Percentiles rank a stretch among this genome's conserved stretches.
Conservation (phyloP, 1,284 basidiomycete species). For the Trichosporon faecale region DNA sequence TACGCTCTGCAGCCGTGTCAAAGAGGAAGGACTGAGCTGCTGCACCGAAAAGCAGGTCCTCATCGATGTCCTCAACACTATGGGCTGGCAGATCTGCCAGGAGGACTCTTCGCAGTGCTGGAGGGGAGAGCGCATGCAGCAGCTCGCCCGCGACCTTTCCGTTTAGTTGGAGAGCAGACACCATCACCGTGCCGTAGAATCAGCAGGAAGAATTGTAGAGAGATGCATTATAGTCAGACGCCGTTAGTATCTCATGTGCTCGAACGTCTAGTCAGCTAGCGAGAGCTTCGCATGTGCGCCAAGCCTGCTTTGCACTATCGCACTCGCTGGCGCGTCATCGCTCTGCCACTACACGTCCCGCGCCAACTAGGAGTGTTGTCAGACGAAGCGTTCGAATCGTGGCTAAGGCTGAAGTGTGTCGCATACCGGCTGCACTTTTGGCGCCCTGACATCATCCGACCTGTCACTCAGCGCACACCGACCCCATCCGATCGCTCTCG, state of each 20-base stretch:
- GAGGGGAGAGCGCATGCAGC: not conserved
- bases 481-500: not conserved
- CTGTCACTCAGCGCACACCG: not conserved
- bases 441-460: constrained; percentile 5
- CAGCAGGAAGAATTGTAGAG: too few relatives aligned
- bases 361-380: not conserved
- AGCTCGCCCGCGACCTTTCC: not conserved
- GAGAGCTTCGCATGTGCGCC: too few relatives aligned
- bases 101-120: not conserved
- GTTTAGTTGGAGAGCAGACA: too few relatives aligned
- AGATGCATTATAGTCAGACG: too few relatives aligned
- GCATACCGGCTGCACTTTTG: not conserved
- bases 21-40: not conserved
- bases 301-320: too few relatives aligned
- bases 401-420: not conserved
- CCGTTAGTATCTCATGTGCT: too few relatives aligned
- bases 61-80: not conserved
- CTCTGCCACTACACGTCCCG: too few relatives aligned
- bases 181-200: too few relatives aligned
- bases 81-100: too few relatives aligned
- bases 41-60: not conserved
- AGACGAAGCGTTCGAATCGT: not conserved
- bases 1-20: not conserved
- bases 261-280: too few relatives aligned
- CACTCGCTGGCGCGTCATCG: too few relatives aligned